Evolutionary conservation across 2,329 filamentous ascomycete genomes (phyloP).

Genomic region (Mycogone perniciosa): DNA sequence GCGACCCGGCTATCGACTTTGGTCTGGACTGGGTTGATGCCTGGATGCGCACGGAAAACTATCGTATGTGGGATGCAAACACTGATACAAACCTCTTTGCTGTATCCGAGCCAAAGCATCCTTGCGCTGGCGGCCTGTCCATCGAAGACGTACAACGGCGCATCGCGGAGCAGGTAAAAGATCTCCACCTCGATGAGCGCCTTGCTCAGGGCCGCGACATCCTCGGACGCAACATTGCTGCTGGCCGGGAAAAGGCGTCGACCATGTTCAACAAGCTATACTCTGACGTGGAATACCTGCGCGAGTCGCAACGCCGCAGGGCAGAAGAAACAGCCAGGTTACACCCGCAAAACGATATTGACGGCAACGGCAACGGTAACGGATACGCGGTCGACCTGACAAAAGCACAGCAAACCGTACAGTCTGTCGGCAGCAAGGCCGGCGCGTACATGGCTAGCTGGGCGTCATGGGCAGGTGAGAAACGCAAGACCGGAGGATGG

Average conservation of each 20-base stretch:
- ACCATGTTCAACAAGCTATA: constrained; percentile 84
- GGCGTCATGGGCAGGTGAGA: constrained; percentile 68
- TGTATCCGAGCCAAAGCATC: constrained; percentile 87
- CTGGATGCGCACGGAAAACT: constrained; percentile 87
- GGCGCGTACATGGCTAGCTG: constrained; percentile 62
- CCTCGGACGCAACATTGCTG: constrained; percentile 81
- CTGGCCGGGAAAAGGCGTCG: constrained; percentile 80
- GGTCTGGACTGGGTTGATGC: constrained; percentile 76
- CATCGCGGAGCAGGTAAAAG: constrained; percentile 84
- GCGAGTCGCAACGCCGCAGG: constrained; percentile 39
- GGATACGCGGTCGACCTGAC: constrained; percentile 22
- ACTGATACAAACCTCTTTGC: constrained; percentile 89
- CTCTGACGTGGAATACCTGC: constrained; percentile 70
- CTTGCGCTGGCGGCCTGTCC: constrained; percentile 83
- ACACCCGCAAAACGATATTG: not conserved
- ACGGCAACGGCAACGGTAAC: constrained; percentile 5
- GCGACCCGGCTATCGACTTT: constrained; percentile 81
- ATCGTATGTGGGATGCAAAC: constrained; percentile 74
- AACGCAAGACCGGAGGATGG: constrained; percentile 53
- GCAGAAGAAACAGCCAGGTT: constrained; percentile 30
- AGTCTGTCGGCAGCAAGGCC: constrained; percentile 49
- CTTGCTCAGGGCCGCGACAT: constrained; percentile 78
- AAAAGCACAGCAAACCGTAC: constrained; percentile 41
- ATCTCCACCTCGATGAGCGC: constrained; percentile 87
- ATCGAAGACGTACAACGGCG: constrained; percentile 92